These are phyloP conservation scores for Chlorociboria aeruginascens DNA, from an alignment of 495 filamentous ascomycete species.

Conservation along the genomic window DNA sequence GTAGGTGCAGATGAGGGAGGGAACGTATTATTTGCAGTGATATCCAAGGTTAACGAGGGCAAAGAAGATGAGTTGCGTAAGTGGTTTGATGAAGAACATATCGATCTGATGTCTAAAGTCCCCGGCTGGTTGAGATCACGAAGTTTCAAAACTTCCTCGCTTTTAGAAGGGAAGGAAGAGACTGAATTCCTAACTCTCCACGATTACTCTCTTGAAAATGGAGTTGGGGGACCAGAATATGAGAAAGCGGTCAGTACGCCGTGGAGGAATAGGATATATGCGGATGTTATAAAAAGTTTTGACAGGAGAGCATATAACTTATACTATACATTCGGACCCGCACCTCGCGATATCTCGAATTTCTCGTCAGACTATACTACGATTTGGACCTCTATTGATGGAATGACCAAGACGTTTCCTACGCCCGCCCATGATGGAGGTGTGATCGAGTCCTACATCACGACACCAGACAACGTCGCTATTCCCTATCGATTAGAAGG, in stretches of 20 bases:
- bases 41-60: constrained; percentile 40
- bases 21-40: constrained; percentile 49
- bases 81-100: constrained; percentile 66
- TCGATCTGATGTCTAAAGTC: constrained; percentile 55
- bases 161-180: constrained; percentile 33
- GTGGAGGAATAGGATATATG: constrained; percentile 41
- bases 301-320: constrained; percentile 50
- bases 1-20: constrained; percentile 48
- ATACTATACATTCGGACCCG: constrained; percentile 68
- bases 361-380: neutral
- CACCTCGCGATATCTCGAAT: constrained; percentile 47
- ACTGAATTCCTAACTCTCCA: constrained; percentile 54
- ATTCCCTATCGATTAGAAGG: constrained; percentile 70
- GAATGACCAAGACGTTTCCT: constrained; percentile 33
- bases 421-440: constrained; percentile 28
- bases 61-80: constrained; percentile 44
- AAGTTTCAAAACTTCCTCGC: constrained; percentile 45
- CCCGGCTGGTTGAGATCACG: constrained; percentile 67
- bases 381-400: constrained; percentile 36
- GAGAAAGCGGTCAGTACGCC: constrained; percentile 46
- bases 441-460: constrained; percentile 53
- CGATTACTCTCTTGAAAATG: constrained; percentile 55
- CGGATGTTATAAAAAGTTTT: constrained; percentile 42
- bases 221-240: constrained; percentile 49
- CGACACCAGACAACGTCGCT: constrained; percentile 50